Base-by-base conservation (phyloP, 2,329 filamentous ascomycete species). In the Cladophialophora immunda region DNA sequence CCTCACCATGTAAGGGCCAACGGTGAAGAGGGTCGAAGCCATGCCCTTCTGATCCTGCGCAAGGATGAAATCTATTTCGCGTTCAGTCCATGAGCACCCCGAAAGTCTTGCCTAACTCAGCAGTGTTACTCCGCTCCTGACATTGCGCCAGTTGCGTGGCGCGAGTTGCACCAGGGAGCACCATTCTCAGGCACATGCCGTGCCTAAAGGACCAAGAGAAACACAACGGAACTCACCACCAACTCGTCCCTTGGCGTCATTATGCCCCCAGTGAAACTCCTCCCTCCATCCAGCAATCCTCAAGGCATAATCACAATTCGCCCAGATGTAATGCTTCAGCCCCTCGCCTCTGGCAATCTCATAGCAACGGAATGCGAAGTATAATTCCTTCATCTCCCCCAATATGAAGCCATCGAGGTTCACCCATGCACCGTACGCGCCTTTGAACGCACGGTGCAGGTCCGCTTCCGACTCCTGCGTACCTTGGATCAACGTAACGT, bases 381-480 rank as follows among this genome's bases (percentile, higher is more conserved):
- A 86, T 1, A 79, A 79, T 71, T 86, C 83, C 0, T 77, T 77
- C 71, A 85, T 85, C 73, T 85, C 83, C 34, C 84, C 84, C 17
- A 76, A 74, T 64, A 82, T 84, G 73, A 85, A 85, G 19, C 83
- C 82, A 67, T 86, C 84, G 47, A 84, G 81, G 71, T 86, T 86
- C 47, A 86, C 76, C 68, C 82, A 86, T 4, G 83, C 83, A 13
- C 79, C 81, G 68, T 80, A 78, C 36, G 80, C 80, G 3, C 80
- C 82, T 7, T 71, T 69, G 71, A 85, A 82, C 0, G 80, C 82
- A 0, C 75, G 71, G 19, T 81, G 81, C 0, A 86, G 79, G 62
- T 77, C 73, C 0, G 70, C 66, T 69, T 85, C 83, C 45, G 78
- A 79, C 11, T 81, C 80, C 66, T 84, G 82, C 1, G 79, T 81